Evolutionary conservation across 768 basidiomycete species (phyloP).

Genomic region (Zangia roseola): DNA sequence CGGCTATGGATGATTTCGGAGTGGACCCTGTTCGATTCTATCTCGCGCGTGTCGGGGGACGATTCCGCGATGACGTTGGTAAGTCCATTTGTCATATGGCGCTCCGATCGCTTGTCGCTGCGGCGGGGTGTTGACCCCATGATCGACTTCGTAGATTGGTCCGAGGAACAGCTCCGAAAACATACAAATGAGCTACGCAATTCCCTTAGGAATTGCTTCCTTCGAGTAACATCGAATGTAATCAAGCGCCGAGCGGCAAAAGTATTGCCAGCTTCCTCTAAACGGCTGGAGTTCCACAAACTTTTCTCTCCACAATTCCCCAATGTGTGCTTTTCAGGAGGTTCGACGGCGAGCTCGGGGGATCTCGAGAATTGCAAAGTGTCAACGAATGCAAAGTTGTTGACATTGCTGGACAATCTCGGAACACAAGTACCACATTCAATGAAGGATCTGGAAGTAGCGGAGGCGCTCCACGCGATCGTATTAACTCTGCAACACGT

Average conservation of each 20-base stretch:
- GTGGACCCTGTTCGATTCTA: conserved; percentile 80
- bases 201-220: conserved; percentile 74
- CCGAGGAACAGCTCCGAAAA: conserved; percentile 61
- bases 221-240: conserved; percentile 59
- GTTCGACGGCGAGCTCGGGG: not conserved
- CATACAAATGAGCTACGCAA: conserved; percentile 58
- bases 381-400: conserved; percentile 22
- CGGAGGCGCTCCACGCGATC: conserved; percentile 49
- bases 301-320: conserved; percentile 18
- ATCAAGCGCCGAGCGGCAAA: conserved; percentile 37
- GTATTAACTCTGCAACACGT: conserved; percentile 53
- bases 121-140: not conserved
- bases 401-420: conserved; percentile 21
- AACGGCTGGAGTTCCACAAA: conserved; percentile 16
- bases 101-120: not conserved
- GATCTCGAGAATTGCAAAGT: conserved; percentile 18
- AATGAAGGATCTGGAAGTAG: conserved; percentile 48
- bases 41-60: conserved; percentile 74
- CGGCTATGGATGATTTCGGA: conserved; percentile 65
- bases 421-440: conserved; percentile 17
- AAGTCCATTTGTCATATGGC: conserved; percentile 14
- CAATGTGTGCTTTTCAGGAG: not conserved
- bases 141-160: conserved; percentile 62
- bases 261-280: not conserved
- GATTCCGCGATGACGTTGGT: conserved; percentile 78